These are phyloP conservation scores for Emericellopsis atlantica DNA, from an alignment of 2,329 filamentous ascomycete genomes.

Conservation along the genomic window DNA sequence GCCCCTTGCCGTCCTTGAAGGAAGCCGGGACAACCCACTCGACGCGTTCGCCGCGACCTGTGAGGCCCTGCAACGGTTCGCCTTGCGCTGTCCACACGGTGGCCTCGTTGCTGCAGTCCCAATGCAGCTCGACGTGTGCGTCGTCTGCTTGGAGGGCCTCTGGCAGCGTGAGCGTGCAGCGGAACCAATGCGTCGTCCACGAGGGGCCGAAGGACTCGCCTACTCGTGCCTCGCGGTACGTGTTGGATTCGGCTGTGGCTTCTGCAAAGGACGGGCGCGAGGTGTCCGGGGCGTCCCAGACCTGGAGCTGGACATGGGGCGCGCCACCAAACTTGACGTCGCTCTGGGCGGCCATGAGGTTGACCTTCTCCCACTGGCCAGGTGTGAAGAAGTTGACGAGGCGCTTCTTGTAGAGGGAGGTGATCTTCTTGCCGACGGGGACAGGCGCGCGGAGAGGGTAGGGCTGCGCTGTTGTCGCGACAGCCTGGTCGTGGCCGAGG, in stretches of 20 bases:
- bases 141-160: slow-evolving; percentile 53
- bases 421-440: slow-evolving; percentile 66
- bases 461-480: slow-evolving; percentile 6
- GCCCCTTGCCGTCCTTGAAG: slow-evolving; percentile 75
- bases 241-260: slow-evolving; percentile 46
- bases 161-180: slow-evolving; percentile 56
- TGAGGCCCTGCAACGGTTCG: slow-evolving; percentile 82
- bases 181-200: slow-evolving; percentile 98
- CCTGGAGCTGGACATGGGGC: slow-evolving; percentile 70
- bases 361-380: slow-evolving; percentile 68
- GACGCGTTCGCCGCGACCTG: slow-evolving; percentile 73
- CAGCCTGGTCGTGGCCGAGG: neutral
- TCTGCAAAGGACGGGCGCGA: slow-evolving; percentile 78
- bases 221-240: slow-evolving; percentile 64
- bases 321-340: slow-evolving; percentile 42
- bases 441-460: slow-evolving; percentile 37
- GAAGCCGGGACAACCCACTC: slow-evolving; percentile 82
- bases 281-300: slow-evolving; percentile 72
- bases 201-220: slow-evolving; percentile 81
- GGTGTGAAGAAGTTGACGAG: slow-evolving; percentile 67
- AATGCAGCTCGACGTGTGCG: slow-evolving; percentile 83
- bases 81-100: slow-evolving; percentile 85
- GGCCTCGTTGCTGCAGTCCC: slow-evolving; percentile 93
- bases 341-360: slow-evolving; percentile 46
- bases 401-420: slow-evolving; percentile 72